phyloP scores from a whole-genome alignment of 495 filamentous ascomycete species.

The Xylaria venustula region DNA sequence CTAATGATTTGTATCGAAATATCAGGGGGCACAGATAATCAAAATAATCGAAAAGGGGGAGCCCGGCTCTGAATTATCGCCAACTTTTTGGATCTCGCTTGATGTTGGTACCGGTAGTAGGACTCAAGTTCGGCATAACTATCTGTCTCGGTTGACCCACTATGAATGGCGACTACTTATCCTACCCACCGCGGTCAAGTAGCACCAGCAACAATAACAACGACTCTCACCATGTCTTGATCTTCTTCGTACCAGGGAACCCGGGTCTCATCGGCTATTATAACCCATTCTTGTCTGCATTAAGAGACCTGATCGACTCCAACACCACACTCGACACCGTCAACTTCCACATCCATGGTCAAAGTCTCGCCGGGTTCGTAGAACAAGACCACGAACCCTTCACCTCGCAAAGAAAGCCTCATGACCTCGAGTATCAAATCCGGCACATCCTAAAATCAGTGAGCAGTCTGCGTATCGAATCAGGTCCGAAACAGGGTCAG shows the following conservation, averaged over 20 bases:
- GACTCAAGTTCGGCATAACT: too few species aligned
- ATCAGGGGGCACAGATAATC: too few species aligned
- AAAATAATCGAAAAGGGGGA: too few species aligned
- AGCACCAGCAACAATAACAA: conserved; percentile 1
- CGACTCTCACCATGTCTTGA: conserved; percentile 29
- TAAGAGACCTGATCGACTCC: conserved; percentile 37
- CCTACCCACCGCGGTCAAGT: conserved; percentile 17
- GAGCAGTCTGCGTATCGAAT: conserved; percentile 15
- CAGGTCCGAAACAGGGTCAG: conserved; percentile 13
- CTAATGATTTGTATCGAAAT: too few species aligned
- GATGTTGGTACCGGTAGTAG: too few species aligned
- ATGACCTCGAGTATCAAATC: conserved; percentile 65
- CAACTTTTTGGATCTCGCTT: too few species aligned
- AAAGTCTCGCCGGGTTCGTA: conserved; percentile 72
- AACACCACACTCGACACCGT: conserved; percentile 14
- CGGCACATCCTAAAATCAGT: conserved; percentile 31
- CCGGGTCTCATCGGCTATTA: conserved; percentile 87
- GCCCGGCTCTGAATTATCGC: too few species aligned
- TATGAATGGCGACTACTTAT: conserved; percentile 17
- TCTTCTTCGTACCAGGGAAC: conserved; percentile 79
- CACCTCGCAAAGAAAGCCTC: conserved; percentile 33
- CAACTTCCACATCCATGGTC: conserved; percentile 61
- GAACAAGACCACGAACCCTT: conserved; percentile 45
- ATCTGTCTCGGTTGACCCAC: neutral
- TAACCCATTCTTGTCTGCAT: conserved; percentile 57